Evolutionary conservation across 139 green algal genomes (phyloP).

Genomic region (Tetradesmus obliquus): DNA sequence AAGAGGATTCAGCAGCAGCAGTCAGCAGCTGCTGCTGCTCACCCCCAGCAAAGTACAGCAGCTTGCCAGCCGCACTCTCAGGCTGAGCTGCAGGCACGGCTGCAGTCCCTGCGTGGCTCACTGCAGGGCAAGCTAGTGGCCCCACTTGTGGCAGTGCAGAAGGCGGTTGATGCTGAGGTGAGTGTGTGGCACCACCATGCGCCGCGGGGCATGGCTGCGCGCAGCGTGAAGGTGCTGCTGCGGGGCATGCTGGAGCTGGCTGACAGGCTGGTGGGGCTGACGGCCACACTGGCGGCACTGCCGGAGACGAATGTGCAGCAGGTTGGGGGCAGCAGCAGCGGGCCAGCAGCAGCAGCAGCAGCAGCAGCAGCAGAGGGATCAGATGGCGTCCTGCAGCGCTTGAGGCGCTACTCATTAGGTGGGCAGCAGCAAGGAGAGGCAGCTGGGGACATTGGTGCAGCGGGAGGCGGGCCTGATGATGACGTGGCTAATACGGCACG

Average conservation of each 20-base stretch:
- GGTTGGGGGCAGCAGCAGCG: not conserved
- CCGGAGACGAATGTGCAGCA: not conserved
- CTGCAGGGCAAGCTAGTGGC: not conserved
- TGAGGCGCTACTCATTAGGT: not conserved
- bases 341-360: conserved; percentile 1
- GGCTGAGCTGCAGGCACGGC: not conserved
- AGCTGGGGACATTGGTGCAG: not conserved
- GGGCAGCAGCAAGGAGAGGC: not conserved
- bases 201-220: not conserved
- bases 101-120: not conserved
- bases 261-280: not conserved
- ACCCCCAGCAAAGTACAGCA: not conserved
- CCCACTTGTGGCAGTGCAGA: conserved; percentile 18
- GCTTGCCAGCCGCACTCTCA: not conserved
- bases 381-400: not conserved
- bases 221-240: not conserved
- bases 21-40: not conserved
- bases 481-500: no score
- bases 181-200: not conserved
- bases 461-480: not conserved
- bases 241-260: conserved; percentile 7
- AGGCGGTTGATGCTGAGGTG: not conserved
- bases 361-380: conserved; percentile 22
- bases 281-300: conserved; percentile 19
- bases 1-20: not conserved